These are phyloP conservation scores for Naganishia vishniacii DNA, from an alignment of 768 basidiomycete genomes.

Conservation along the genomic window DNA sequence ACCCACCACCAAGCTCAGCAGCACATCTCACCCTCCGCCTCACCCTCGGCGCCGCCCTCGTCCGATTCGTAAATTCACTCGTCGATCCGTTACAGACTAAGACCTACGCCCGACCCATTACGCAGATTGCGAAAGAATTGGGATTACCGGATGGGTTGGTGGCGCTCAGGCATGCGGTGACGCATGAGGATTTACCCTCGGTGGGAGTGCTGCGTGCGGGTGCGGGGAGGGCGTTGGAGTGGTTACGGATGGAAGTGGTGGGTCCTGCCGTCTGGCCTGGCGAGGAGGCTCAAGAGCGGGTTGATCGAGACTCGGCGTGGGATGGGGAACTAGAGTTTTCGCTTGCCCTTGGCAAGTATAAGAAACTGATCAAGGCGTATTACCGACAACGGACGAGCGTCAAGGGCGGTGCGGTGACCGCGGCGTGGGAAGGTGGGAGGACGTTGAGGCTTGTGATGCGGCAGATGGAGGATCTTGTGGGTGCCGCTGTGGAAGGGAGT, in stretches of 20 bases:
- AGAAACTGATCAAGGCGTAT: constrained; percentile 55
- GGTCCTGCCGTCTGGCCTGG: constrained; percentile 58
- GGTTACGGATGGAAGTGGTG: constrained; percentile 51
- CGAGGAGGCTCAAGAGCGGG: constrained; percentile 55
- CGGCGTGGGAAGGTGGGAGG: constrained; percentile 45
- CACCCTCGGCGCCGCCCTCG: constrained; percentile 71
- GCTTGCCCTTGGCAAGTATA: constrained; percentile 46
- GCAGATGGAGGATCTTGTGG: constrained; percentile 27
- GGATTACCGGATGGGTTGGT: constrained; percentile 83
- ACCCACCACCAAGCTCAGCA: constrained; percentile 28
- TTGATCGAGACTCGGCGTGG: constrained; percentile 41
- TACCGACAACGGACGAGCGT: constrained; percentile 52
- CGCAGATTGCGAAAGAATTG: constrained; percentile 77
- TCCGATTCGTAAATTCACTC: constrained; percentile 86
- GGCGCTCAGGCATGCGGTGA: constrained; percentile 86
- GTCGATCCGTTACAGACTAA: constrained; percentile 91
- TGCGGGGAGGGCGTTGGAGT: constrained; percentile 37
- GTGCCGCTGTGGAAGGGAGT: constrained; percentile 6
- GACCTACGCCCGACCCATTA: constrained; percentile 82
- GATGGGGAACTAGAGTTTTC: constrained; percentile 70
- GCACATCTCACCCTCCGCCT: constrained; percentile 60
- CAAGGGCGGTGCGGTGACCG: constrained; percentile 6
- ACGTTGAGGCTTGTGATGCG: constrained; percentile 47
- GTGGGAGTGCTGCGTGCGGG: constrained; percentile 72
- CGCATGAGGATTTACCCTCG: constrained; percentile 89